Conservation (phyloP, 257 asterid genomes). For the Leonotis leonurus region DNA sequence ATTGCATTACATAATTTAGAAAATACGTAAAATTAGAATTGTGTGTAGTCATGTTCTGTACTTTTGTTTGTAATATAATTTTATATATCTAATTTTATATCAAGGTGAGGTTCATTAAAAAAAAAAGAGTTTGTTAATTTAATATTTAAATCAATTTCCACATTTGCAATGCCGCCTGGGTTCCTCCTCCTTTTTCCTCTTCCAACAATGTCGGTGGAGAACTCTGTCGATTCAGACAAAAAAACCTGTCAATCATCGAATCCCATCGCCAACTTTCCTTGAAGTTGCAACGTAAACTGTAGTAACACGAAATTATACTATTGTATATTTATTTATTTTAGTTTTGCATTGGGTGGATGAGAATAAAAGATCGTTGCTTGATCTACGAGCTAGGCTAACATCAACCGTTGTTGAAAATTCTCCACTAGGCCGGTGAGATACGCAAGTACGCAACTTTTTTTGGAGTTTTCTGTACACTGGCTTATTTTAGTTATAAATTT, state of each 20-base stretch:
- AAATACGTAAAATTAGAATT: too few species aligned
- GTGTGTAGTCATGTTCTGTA: too few species aligned
- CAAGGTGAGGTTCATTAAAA: too few species aligned
- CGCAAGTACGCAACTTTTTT: neutral
- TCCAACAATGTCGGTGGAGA: neutral
- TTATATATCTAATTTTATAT: too few species aligned
- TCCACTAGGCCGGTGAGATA: neutral
- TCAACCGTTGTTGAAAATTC: neutral
- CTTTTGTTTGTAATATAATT: too few species aligned
- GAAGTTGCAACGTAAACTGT: neutral
- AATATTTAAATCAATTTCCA: too few species aligned
- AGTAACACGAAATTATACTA: too few species aligned
- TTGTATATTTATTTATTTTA: neutral
- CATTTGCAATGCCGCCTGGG: too few species aligned
- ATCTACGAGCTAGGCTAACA: neutral
- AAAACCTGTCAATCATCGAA: neutral
- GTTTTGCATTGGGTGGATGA: neutral
- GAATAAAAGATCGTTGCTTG: constrained; percentile 8
- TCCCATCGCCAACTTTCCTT: neutral
- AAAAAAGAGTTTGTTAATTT: too few species aligned
- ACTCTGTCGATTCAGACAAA: neutral
- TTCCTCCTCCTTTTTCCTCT: neutral
- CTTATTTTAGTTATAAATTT: neutral
- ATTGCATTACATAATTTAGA: too few species aligned
- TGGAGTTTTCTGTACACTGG: neutral